Evolutionary conservation across 805 yeast species (phyloP).

Genomic region (Candida orba): DNA sequence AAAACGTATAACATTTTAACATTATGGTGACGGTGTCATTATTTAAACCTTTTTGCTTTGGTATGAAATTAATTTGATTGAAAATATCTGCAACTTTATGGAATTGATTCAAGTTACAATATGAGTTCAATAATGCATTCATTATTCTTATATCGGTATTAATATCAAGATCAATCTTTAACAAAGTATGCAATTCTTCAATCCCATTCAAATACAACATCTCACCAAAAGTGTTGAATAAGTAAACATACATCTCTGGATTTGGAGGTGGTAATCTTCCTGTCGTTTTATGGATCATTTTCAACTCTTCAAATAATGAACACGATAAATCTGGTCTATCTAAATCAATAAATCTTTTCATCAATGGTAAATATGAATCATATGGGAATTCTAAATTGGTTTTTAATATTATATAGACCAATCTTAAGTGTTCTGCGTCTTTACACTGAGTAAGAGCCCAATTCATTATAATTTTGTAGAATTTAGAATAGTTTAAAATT

Average conservation of each 20-base stretch:
- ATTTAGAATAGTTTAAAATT: conserved; percentile 25
- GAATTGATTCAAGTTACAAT: conserved; percentile 48
- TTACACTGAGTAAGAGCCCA: conserved; percentile 34
- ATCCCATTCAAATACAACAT: conserved; percentile 58
- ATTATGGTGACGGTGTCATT: conserved; percentile 60
- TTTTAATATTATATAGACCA: conserved; percentile 49
- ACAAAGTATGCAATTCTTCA: conserved; percentile 50
- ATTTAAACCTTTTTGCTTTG: conserved; percentile 45
- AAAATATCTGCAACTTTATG: conserved; percentile 53
- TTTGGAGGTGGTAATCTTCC: conserved; percentile 41
- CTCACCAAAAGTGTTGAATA: conserved; percentile 57
- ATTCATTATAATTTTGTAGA: conserved; percentile 36
- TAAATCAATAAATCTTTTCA: conserved; percentile 46
- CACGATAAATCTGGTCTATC: conserved; percentile 57
- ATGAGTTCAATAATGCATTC: conserved; percentile 60
- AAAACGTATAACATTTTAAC: conserved; percentile 54
- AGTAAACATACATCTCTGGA: conserved; percentile 49
- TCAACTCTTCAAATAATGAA: conserved; percentile 52
- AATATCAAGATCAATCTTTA: conserved; percentile 55
- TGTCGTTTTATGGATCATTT: conserved; percentile 45
- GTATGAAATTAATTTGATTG: conserved; percentile 47
- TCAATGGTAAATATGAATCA: conserved; percentile 50
- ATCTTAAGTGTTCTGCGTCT: conserved; percentile 42
- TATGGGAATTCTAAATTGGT: conserved; percentile 49
- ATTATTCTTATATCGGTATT: conserved; percentile 50